A percentile compares a stretch with the other conserved stretches of the same genome.
Evolutionary conservation across 495 filamentous ascomycete species (phyloP).

Genomic region (Amorphotheca resinae): DNA sequence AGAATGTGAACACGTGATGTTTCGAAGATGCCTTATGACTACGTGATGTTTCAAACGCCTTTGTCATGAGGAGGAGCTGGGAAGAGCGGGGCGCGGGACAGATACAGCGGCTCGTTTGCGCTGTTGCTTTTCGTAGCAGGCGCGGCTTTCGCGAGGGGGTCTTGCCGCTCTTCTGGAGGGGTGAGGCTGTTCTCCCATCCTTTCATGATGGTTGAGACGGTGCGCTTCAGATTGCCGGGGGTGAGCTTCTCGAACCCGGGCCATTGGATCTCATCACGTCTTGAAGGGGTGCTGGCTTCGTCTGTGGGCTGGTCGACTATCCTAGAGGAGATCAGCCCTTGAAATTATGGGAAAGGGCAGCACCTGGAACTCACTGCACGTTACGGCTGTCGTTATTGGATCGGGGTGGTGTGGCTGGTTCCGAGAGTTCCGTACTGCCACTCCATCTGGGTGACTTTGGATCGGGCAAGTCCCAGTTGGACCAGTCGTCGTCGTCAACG

Average conservation of each 20-base stretch:
- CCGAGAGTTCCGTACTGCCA: conserved; percentile 26
- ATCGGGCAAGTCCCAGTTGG: conserved; percentile 53
- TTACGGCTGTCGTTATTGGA: conserved; percentile 37
- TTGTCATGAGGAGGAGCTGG: no score
- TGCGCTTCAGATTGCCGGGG: conserved; percentile 44
- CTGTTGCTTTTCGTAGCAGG: no score
- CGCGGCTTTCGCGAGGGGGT: conserved; percentile 2
- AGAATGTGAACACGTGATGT: no score
- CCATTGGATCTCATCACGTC: conserved; percentile 50
- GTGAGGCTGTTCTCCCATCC: conserved; percentile 48
- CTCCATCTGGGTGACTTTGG: conserved; percentile 37
- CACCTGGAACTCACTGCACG: conserved; percentile 34
- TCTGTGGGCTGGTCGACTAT: conserved; percentile 27
- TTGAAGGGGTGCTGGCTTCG: conserved; percentile 9
- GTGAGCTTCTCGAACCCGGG: conserved; percentile 46
- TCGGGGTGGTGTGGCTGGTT: conserved; percentile 33
- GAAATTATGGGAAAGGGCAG: not conserved
- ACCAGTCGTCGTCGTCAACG: conserved; percentile 53
- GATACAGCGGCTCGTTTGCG: no score
- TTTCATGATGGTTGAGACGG: conserved; percentile 51
- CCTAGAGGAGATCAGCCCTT: conserved; percentile 25
- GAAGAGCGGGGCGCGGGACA: no score
- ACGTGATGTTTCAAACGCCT: no score
- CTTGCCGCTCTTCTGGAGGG: conserved; percentile 8
- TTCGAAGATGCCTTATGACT: no score